phyloP scores from a whole-genome alignment of 352 stramenopile species.

The Globisporangium nagaii region DNA sequence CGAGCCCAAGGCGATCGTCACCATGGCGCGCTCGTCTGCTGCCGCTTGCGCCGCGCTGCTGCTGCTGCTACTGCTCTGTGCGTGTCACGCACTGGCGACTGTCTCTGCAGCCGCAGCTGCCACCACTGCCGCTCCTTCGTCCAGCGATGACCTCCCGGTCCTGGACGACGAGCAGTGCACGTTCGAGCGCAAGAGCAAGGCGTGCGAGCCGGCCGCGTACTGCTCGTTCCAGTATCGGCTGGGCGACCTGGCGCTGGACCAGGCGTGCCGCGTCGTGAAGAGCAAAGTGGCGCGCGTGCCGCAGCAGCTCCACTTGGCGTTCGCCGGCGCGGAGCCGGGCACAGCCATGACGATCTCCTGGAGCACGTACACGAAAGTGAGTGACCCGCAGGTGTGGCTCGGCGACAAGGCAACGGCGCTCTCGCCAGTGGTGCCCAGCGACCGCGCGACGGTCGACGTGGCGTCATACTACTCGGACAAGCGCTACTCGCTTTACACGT shows the following conservation, averaged over 20 bases:
- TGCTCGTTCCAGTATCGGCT: conserved; percentile 34
- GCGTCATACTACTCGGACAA: conserved; percentile 46
- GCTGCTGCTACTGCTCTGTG: not conserved
- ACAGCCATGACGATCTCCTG: conserved; percentile 62
- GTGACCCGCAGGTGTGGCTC: conserved; percentile 43
- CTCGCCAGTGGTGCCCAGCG: conserved; percentile 1
- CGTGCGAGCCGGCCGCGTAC: conserved; percentile 20
- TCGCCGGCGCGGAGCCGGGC: conserved; percentile 27
- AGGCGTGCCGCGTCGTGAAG: conserved; percentile 30
- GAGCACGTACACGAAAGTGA: conserved; percentile 39
- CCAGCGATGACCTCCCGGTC: not conserved
- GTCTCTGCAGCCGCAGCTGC: too few species aligned
- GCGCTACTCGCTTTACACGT: conserved; percentile 35
- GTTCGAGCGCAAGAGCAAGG: conserved; percentile 2
- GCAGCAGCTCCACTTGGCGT: conserved; percentile 58
- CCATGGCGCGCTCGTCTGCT: not conserved
- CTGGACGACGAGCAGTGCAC: conserved; percentile 1
- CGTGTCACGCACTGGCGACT: too few species aligned
- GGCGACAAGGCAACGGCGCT: conserved; percentile 20
- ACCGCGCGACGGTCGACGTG: conserved; percentile 13
- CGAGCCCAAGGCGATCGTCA: too few species aligned
- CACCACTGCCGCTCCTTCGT: not conserved
- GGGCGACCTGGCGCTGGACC: conserved; percentile 33
- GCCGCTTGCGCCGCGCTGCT: not conserved
- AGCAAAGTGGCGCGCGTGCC: conserved; percentile 12